These are phyloP conservation scores for Juglanconis juglandina DNA, from an alignment of 2,329 filamentous ascomycete genomes.

Conservation along the genomic window DNA sequence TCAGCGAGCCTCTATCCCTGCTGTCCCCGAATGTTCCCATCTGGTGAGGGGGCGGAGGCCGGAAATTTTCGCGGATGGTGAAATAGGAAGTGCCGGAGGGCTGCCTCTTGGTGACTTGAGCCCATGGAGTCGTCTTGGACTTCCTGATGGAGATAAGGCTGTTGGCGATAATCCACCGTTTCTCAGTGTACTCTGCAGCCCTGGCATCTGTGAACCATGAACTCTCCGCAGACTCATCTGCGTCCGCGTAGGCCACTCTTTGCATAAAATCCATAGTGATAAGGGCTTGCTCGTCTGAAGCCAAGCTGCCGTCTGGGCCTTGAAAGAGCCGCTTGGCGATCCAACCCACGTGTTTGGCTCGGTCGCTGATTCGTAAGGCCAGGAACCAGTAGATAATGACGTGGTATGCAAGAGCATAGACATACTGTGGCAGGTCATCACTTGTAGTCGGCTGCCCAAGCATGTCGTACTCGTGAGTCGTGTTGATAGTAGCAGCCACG, in stretches of 20 bases:
- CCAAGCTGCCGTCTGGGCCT: constrained; percentile 70
- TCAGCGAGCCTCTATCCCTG: constrained; percentile 48
- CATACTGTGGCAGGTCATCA: constrained; percentile 86
- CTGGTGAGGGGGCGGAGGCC: constrained; percentile 56
- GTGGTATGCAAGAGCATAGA: constrained; percentile 90
- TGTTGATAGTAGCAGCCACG: constrained; percentile 26
- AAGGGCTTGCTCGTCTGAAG: constrained; percentile 85
- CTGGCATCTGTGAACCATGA: constrained; percentile 60
- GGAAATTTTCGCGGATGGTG: constrained; percentile 57
- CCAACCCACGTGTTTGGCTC: constrained; percentile 81
- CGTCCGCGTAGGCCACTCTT: constrained; percentile 78
- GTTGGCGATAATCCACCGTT: constrained; percentile 70
- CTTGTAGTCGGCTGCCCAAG: constrained; percentile 35
- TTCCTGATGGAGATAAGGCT: constrained; percentile 74
- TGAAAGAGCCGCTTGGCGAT: constrained; percentile 84
- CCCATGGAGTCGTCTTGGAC: constrained; percentile 62
- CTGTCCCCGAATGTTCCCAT: constrained; percentile 43
- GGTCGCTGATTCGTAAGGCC: constrained; percentile 78
- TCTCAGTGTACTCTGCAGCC: constrained; percentile 65
- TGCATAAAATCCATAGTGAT: constrained; percentile 96
- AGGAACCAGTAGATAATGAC: constrained; percentile 98
- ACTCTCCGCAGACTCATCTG: constrained; percentile 70
- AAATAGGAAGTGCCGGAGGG: constrained; percentile 65
- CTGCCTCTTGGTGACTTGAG: constrained; percentile 68
- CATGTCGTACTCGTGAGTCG: constrained; percentile 25